These are phyloP conservation scores for Oidium heveae DNA, from an alignment of 2,329 filamentous ascomycete species.

Conservation along the genomic window DNA sequence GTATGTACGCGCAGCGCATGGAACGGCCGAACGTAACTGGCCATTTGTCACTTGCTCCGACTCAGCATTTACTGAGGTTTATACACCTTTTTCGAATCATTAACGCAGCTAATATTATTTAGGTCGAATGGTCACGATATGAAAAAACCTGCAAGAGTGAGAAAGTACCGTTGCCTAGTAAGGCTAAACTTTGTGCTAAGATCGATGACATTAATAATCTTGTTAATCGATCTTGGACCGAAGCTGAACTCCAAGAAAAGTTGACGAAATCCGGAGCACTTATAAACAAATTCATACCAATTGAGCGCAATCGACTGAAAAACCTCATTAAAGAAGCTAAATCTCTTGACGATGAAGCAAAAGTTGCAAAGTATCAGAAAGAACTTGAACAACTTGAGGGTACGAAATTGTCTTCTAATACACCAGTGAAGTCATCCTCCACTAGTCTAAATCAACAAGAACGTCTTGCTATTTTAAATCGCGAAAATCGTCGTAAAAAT, in stretches of 20 bases:
- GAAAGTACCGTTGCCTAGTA: constrained; percentile 48
- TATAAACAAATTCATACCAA: constrained; percentile 37
- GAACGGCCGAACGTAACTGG: constrained; percentile 61
- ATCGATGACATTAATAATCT: constrained; percentile 58
- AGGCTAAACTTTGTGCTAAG: constrained; percentile 41
- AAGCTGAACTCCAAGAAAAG: constrained; percentile 58
- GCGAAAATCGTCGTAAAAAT: constrained; percentile 61
- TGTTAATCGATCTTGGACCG: constrained; percentile 58
- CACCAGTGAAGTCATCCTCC: constrained; percentile 25
- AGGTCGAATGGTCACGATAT: constrained; percentile 64
- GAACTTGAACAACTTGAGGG: constrained; percentile 37
- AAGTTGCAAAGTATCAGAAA: constrained; percentile 26
- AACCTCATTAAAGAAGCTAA: constrained; percentile 41
- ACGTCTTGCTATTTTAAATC: constrained; percentile 59
- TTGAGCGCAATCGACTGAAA: constrained; percentile 41
- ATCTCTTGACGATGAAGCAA: constrained; percentile 33
- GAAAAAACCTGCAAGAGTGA: constrained; percentile 50
- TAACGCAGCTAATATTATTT: constrained; percentile 4
- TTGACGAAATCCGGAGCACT: constrained; percentile 45
- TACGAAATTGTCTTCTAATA: constrained; percentile 50
- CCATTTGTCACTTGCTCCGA: constrained; percentile 84
- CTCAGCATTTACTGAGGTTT: constrained; percentile 55
- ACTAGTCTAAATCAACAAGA: constrained; percentile 45
- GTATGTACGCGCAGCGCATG: constrained; percentile 60
- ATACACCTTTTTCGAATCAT: constrained; percentile 7